A percentile compares a stretch with the other conserved stretches of the same genome.
These are phyloP conservation scores for Psophocarpus tetragonolobus DNA, from an alignment of 306 rosid species.

Conservation along the genomic window DNA sequence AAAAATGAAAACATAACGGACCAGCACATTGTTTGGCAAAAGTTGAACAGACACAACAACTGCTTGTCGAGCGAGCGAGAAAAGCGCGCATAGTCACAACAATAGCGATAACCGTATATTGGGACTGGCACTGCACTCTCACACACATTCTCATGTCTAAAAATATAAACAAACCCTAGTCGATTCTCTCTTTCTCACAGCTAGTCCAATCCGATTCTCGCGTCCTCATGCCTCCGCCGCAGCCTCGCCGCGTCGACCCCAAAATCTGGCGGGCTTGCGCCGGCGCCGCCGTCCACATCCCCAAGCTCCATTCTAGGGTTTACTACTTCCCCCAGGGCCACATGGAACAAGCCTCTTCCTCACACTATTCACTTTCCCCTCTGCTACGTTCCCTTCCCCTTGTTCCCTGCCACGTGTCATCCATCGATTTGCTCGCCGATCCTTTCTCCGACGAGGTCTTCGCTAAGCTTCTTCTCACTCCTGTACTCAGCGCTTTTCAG, in stretches of 20 bases:
- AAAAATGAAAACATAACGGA: too few relatives aligned
- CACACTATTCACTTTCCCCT: constrained; percentile 46
- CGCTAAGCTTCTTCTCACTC: constrained; percentile 50
- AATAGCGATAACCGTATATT: not conserved
- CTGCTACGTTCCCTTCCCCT: constrained; percentile 33
- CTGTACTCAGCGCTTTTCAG: not conserved
- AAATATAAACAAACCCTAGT: not conserved
- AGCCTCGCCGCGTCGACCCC: constrained; percentile 38
- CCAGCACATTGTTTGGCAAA: too few relatives aligned
- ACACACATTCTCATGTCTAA: not conserved
- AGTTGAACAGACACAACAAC: not conserved
- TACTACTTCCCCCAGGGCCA: constrained; percentile 87
- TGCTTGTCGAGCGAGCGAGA: not conserved
- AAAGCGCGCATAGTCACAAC: not conserved
- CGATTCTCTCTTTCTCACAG: not conserved
- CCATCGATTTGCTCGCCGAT: constrained; percentile 53
- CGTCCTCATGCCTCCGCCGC: constrained; percentile 12
- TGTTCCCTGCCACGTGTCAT: constrained; percentile 49
- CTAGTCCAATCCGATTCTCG: not conserved
- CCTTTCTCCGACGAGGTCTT: constrained; percentile 66
- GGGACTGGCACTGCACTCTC: not conserved
- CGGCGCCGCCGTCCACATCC: constrained; percentile 55
- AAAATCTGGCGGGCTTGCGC: constrained; percentile 76
- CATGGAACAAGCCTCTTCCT: constrained; percentile 51
- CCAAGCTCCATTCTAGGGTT: constrained; percentile 62